phyloP scores from a whole-genome alignment of 345 rosid genomes.

The Syzygium grande region DNA sequence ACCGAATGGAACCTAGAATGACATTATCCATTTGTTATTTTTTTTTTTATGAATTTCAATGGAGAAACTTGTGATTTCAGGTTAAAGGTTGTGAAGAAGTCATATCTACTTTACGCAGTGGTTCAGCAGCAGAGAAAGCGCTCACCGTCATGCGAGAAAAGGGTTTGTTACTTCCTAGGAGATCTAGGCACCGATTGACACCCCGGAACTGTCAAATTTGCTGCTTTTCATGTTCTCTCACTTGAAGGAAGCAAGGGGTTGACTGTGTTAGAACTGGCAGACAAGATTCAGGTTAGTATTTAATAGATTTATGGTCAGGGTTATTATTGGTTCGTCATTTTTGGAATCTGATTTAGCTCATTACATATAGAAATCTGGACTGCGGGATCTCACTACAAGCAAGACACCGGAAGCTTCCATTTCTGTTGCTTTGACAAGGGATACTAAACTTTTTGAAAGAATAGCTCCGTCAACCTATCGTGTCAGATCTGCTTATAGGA shows the following conservation, averaged over 20 bases:
- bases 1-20: not conserved
- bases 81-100: slow-evolving; percentile 66
- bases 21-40: not conserved
- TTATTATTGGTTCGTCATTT: not conserved
- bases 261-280: slow-evolving; percentile 89
- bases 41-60: not conserved
- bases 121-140: slow-evolving; percentile 97
- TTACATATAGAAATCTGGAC: slow-evolving; percentile 79
- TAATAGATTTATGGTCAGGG: not conserved
- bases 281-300: slow-evolving; percentile 81
- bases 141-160: slow-evolving; percentile 87
- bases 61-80: slow-evolving; percentile 30
- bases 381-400: slow-evolving; percentile 92
- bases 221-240: slow-evolving; percentile 98
- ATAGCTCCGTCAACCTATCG: slow-evolving; percentile 99
- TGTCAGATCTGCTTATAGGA: slow-evolving; percentile 82
- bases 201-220: slow-evolving; percentile 99
- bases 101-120: slow-evolving; percentile 80
- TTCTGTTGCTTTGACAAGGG: slow-evolving; percentile 99
- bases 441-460: slow-evolving; percentile 97
- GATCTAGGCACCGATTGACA: slow-evolving; percentile 94
- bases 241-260: slow-evolving; percentile 95
- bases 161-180: slow-evolving; percentile 82
- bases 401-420: slow-evolving; percentile 99
- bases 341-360: not conserved